Conservation (phyloP, 345 rosid genomes). For the Angophora floribunda region DNA sequence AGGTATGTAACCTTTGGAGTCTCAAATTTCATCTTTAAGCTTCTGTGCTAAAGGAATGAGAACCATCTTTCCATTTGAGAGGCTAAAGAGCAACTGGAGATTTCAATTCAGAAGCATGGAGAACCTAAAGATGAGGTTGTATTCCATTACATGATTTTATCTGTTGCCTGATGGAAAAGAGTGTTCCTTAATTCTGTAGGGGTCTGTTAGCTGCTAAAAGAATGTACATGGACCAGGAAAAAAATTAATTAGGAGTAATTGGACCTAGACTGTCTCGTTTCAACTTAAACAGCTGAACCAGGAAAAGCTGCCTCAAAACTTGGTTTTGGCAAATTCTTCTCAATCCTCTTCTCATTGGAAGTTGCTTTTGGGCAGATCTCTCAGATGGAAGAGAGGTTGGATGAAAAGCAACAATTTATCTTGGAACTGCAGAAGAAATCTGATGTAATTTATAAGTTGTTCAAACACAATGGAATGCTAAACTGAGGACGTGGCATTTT, state of each 20-base stretch:
- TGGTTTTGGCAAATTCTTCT: background rate
- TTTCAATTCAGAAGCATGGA: slow-evolving; percentile 32
- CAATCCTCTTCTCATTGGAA: background rate
- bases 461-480: background rate
- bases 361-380: slow-evolving; percentile 26
- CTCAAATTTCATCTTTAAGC: background rate
- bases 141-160: background rate
- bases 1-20: slow-evolving; percentile 23
- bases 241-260: background rate
- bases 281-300: background rate
- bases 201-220: background rate
- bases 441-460: slow-evolving; percentile 26
- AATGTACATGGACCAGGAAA: background rate
- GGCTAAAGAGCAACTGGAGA: slow-evolving; percentile 52
- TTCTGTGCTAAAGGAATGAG: background rate
- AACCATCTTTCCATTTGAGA: slow-evolving; percentile 5
- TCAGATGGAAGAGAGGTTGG: slow-evolving; percentile 34
- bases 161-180: background rate
- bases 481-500: background rate
- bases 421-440: slow-evolving; percentile 50
- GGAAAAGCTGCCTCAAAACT: background rate
- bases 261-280: background rate
- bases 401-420: slow-evolving; percentile 31
- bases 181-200: background rate
- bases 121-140: slow-evolving; percentile 57